phyloP scores from a whole-genome alignment of 306 rosid species.

The Senna siamea region DNA sequence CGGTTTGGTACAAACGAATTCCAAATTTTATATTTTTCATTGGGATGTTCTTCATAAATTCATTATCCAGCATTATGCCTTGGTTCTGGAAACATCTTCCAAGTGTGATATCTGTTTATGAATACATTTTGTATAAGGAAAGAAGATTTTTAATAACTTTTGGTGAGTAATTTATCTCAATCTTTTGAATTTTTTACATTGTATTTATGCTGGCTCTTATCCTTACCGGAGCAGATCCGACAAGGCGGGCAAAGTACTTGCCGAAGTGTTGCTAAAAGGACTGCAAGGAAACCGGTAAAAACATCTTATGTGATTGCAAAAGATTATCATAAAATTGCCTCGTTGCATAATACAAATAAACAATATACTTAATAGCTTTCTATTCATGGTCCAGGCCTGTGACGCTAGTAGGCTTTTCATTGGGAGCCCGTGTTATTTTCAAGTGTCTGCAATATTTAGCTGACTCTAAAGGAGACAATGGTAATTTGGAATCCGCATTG shows the following conservation, averaged over 20 bases:
- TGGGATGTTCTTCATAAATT: constrained; percentile 1
- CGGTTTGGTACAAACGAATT: background rate
- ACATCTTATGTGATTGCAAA: constrained; percentile 39
- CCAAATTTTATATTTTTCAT: background rate
- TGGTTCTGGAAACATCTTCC: constrained; percentile 4
- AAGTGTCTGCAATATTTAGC: constrained; percentile 66
- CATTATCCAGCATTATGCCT: background rate
- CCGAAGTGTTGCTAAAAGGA: constrained; percentile 60
- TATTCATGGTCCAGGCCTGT: constrained; percentile 66
- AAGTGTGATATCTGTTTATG: constrained; percentile 12
- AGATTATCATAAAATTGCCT: constrained; percentile 28
- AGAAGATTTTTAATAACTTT: constrained; percentile 17
- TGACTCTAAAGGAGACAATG: constrained; percentile 54
- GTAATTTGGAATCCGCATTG: constrained; percentile 41
- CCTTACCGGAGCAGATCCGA: constrained; percentile 57
- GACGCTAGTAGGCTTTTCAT: constrained; percentile 65
- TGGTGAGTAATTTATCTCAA: constrained; percentile 5
- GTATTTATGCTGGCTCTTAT: constrained; percentile 14
- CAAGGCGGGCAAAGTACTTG: constrained; percentile 73
- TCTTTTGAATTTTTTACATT: constrained; percentile 12
- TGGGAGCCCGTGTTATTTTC: constrained; percentile 74
- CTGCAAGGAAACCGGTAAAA: constrained; percentile 71
- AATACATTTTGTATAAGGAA: background rate
- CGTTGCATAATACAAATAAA: constrained; percentile 31
- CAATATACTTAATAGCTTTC: constrained; percentile 36